Evolutionary conservation across 441 rosid genomes (phyloP).

Genomic region (Bocquillonia castaneifolia): DNA sequence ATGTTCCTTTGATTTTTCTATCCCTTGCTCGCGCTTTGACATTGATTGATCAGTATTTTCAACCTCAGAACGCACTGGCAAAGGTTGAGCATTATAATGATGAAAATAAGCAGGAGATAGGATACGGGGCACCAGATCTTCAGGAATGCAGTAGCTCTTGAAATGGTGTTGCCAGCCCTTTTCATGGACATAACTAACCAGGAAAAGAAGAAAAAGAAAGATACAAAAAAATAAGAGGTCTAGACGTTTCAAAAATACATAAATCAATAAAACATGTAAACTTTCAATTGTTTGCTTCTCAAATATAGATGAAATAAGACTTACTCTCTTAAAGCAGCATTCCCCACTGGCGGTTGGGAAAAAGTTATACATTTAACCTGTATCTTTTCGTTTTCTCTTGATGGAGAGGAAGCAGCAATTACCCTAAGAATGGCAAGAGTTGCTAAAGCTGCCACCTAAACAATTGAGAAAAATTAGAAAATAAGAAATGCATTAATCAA

Average conservation of each 20-base stretch:
- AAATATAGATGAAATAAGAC: slow-evolving; percentile 24
- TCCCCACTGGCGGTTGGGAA: slow-evolving; percentile 96
- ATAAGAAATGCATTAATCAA: slow-evolving; percentile 12
- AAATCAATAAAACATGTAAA: slow-evolving; percentile 4
- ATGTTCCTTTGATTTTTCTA: slow-evolving; percentile 42
- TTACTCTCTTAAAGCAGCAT: slow-evolving; percentile 95
- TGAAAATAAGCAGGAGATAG: slow-evolving; percentile 95
- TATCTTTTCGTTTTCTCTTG: slow-evolving; percentile 61
- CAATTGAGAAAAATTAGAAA: slow-evolving; percentile 5
- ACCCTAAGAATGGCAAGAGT: slow-evolving; percentile 96
- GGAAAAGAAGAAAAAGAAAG: slow-evolving; percentile 6
- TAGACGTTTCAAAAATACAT: neutral
- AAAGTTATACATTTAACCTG: slow-evolving; percentile 90
- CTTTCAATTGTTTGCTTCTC: neutral
- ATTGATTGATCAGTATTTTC: slow-evolving; percentile 35
- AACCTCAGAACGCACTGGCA: slow-evolving; percentile 40
- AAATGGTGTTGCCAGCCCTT: slow-evolving; percentile 94
- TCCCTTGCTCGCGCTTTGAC: slow-evolving; percentile 34
- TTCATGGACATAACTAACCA: slow-evolving; percentile 69
- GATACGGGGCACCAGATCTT: slow-evolving; percentile 94
- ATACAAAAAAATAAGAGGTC: neutral
- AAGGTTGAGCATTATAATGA: slow-evolving; percentile 75
- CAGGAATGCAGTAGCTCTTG: slow-evolving; percentile 96
- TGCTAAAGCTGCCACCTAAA: slow-evolving; percentile 90
- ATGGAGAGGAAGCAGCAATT: slow-evolving; percentile 69